Base-by-base conservation (phyloP, 1,284 basidiomycete genomes). In the Cryptococcus sp. region DNA sequence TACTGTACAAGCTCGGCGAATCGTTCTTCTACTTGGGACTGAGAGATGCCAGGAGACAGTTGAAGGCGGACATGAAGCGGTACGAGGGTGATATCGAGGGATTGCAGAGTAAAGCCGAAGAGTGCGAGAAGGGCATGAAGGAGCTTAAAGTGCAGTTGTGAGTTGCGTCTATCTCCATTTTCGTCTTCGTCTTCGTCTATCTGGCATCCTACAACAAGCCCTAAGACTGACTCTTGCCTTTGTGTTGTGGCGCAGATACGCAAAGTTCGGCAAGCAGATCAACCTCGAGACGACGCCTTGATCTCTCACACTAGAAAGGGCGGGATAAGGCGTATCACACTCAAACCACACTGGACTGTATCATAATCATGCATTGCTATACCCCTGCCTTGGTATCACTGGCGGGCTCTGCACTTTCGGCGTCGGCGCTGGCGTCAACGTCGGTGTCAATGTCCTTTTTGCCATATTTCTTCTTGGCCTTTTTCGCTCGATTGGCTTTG, bases 201-300 rank as follows among this genome's bases (percentile, higher is more conserved):
- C 20, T 23, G 13, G 13, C 15, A 3, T 10, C 13, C 10, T 0
- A 5, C 4, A 2, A 27, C 17, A 27, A n/a, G 16, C 31, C 19
- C 25, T 15, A 25, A 31, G 23, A 50, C 60, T 60, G 57, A 64
- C 16, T 17, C 4, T 13, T 22, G 25, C 44, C 31, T 35, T 13
- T 10, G 13, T 35, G 31, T 13, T 3, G 19, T 7, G 27, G 6
- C 20, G 19, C 50, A 80, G 78, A 50, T 96, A 96, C 73, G 90
- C 90, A 42, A 94, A 93, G 79, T 96, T 97, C 73, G 93, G 93
- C 35, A 87, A 84, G 54, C 90, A 93, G 56, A 97, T 97, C 80
- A 97, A 94, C 76, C 83, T 94, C 54, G 91, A 94, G 75, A 80
- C 77, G 3, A 71, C 68, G 20, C 72, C 74, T 1, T 70, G 71